A percentile compares a stretch with the other conserved stretches of the same genome.
These are phyloP conservation scores for Pseudonectria foliicola DNA, from an alignment of 2,329 filamentous ascomycete genomes.

Conservation along the genomic window DNA sequence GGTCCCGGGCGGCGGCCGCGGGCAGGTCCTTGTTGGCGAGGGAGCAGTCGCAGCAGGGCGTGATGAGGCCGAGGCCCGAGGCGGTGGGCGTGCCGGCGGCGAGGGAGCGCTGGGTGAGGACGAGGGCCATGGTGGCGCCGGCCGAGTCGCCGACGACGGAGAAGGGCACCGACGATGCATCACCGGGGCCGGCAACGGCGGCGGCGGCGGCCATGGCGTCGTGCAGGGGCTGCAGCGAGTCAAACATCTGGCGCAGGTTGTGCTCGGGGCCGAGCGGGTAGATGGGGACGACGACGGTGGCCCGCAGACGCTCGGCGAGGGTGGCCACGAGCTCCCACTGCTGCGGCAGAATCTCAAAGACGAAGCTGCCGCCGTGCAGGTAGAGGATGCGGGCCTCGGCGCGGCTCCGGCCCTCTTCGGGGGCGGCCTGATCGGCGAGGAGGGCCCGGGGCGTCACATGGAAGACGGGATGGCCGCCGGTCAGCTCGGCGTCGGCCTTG, in stretches of 20 bases:
- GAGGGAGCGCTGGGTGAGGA: slow-evolving; percentile 23
- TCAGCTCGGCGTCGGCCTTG: slow-evolving; percentile 6
- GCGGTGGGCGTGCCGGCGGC: slow-evolving; percentile 18
- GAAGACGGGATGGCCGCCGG: slow-evolving; percentile 17
- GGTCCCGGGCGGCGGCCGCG: slow-evolving; percentile 16
- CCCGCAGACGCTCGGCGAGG: slow-evolving; percentile 23
- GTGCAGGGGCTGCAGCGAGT: slow-evolving; percentile 24
- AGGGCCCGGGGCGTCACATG: slow-evolving; percentile 24
- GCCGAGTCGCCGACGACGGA: slow-evolving; percentile 26
- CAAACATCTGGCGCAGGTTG: slow-evolving; percentile 25
- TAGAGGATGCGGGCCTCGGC: slow-evolving; percentile 24
- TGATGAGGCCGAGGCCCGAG: slow-evolving; percentile 21
- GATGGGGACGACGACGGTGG: slow-evolving; percentile 25
- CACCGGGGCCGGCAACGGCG: too few species aligned
- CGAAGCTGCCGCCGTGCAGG: slow-evolving; percentile 25
- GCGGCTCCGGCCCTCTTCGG: slow-evolving; percentile 12
- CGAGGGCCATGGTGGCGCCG: slow-evolving; percentile 24
- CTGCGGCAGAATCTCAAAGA: slow-evolving; percentile 21
- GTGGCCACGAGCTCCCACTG: slow-evolving; percentile 24
- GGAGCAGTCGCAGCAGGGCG: slow-evolving; percentile 24
- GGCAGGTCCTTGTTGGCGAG: slow-evolving; percentile 22
- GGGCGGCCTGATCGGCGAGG: too few species aligned
- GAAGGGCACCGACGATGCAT: slow-evolving; percentile 22
- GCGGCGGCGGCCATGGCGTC: slow-evolving; percentile 23
- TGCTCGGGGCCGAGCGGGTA: slow-evolving; percentile 27